Evolutionary conservation across 306 rosid species (phyloP).

Genomic region (Cotoneaster glaucophyllus): DNA sequence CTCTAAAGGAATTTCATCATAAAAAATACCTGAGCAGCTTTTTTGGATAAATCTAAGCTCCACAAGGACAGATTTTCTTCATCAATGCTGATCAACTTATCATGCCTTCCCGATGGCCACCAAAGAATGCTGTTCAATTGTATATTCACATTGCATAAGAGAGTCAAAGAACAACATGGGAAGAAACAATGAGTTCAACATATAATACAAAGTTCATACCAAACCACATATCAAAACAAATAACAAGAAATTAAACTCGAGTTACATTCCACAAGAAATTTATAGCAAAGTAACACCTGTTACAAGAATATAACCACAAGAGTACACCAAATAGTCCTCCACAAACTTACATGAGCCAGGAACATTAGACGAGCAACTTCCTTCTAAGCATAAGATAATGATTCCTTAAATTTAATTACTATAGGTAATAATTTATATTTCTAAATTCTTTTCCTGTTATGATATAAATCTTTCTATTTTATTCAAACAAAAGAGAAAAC

Average conservation of each 20-base stretch:
- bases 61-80: conserved; percentile 76
- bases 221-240: neutral
- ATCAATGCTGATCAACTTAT: conserved; percentile 82
- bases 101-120: conserved; percentile 94
- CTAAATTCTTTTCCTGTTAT: neutral
- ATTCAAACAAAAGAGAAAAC: neutral
- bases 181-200: neutral
- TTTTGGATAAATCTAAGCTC: conserved; percentile 84
- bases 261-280: neutral
- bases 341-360: neutral
- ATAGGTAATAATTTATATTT: neutral
- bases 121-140: conserved; percentile 66
- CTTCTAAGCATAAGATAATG: neutral
- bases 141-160: conserved; percentile 15
- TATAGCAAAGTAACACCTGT: neutral
- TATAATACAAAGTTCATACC: neutral
- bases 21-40: conserved; percentile 66
- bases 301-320: neutral
- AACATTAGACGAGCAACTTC: neutral
- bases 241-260: neutral
- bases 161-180: neutral
- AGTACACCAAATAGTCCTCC: neutral
- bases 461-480: neutral
- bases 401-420: neutral
- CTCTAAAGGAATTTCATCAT: neutral